Evolutionary conservation across 768 basidiomycete genomes (phyloP).

Genomic region (Lentinula raphanica): DNA sequence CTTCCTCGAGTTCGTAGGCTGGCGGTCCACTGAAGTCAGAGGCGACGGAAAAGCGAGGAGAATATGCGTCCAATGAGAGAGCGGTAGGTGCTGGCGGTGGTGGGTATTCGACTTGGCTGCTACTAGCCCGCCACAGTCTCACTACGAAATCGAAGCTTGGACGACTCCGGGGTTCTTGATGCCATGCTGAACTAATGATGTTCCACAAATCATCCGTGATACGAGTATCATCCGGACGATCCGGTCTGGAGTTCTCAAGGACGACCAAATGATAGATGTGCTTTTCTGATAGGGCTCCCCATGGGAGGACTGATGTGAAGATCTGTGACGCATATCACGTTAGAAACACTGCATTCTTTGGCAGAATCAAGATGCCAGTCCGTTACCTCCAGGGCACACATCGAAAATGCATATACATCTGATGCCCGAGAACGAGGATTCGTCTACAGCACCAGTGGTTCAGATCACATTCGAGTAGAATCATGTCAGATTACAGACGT

Average conservation of each 20-base stretch:
- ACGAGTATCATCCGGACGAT: constrained; percentile 20
- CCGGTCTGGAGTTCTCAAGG: constrained; percentile 19
- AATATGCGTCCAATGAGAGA: background rate
- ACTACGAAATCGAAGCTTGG: constrained; percentile 22
- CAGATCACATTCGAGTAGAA: background rate
- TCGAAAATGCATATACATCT: constrained; percentile 24
- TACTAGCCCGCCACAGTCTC: constrained; percentile 6
- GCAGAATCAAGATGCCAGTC: background rate
- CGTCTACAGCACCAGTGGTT: constrained; percentile 12
- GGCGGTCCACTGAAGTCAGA: background rate
- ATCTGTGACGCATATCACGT: constrained; percentile 13
- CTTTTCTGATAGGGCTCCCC: constrained; percentile 21
- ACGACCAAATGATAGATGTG: constrained; percentile 22
- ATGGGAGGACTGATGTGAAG: constrained; percentile 18
- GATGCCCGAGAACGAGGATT: constrained; percentile 15
- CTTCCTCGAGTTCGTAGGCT: background rate
- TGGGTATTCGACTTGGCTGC: background rate
- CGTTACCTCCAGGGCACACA: constrained; percentile 20
- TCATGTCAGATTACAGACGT: constrained; percentile 4
- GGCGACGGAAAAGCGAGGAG: background rate
- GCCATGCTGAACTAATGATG: constrained; percentile 21
- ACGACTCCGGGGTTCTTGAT: constrained; percentile 17
- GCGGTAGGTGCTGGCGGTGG: too few species aligned
- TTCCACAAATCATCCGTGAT: constrained; percentile 19
- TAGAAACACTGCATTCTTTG: background rate